Conservation (phyloP, 768 basidiomycete genomes). For the Amanita inopinata region DNA sequence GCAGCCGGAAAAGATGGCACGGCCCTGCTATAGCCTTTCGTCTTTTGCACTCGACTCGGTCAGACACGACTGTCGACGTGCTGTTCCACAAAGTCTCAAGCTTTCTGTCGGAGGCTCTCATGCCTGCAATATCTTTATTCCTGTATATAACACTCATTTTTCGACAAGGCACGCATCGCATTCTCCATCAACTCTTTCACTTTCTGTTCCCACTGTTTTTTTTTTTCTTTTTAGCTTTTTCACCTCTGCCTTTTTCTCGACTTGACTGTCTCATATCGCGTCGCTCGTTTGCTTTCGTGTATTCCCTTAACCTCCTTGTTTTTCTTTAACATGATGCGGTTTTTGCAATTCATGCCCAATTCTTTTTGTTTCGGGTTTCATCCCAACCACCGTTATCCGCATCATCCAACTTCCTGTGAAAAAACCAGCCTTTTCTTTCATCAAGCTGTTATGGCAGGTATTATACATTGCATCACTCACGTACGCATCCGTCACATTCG, state of each 20-base stretch:
- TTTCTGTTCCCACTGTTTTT: conserved; percentile 1
- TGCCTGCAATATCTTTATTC: conserved; percentile 5
- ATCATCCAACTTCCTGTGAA: neutral
- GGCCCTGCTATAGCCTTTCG: conserved; percentile 40
- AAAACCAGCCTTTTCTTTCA: no score
- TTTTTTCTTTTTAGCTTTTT: neutral
- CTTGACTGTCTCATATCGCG: no score
- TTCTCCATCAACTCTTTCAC: conserved; percentile 3
- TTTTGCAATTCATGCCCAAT: no score
- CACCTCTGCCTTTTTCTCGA: neutral
- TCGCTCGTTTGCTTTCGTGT: neutral
- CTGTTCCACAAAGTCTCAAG: neutral
- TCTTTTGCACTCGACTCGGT: neutral
- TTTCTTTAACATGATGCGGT: no score
- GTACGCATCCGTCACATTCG: no score
- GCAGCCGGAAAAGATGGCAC: conserved; percentile 48
- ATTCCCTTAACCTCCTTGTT: neutral
- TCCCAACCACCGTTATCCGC: neutral
- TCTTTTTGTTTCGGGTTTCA: no score
- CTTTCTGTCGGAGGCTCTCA: neutral
- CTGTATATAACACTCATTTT: conserved; percentile 5
- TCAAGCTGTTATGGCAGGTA: no score
- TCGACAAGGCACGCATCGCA: no score
- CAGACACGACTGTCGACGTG: neutral
- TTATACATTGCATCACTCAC: no score